phyloP scores from a whole-genome alignment of 2,329 filamentous ascomycete species.

The Diaporthe capsici region DNA sequence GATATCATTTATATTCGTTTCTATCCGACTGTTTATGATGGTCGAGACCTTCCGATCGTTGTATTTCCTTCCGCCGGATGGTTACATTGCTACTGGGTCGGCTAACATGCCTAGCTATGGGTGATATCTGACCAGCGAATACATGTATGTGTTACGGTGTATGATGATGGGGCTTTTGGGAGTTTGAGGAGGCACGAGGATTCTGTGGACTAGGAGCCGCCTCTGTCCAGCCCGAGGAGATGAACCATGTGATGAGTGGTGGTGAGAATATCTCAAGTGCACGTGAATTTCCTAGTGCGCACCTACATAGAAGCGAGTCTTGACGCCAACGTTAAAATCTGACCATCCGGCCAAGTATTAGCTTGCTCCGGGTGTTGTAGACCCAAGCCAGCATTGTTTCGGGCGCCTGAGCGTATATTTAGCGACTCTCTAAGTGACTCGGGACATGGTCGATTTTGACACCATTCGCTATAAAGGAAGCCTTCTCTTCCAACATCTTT shows the following conservation, averaged over 20 bases:
- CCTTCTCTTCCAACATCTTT: background rate
- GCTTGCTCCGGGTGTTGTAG: background rate
- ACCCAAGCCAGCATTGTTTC: background rate
- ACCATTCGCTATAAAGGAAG: background rate
- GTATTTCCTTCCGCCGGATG: constrained; percentile 5
- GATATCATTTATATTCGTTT: background rate
- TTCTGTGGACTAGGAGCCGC: background rate
- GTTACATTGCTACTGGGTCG: background rate
- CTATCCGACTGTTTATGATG: background rate
- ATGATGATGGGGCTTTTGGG: background rate
- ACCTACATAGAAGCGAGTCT: background rate
- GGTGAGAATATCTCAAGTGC: background rate
- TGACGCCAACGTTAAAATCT: background rate
- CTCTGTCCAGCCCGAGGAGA: background rate
- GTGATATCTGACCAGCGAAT: background rate
- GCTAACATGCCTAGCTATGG: background rate
- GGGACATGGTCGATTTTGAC: background rate
- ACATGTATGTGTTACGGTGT: background rate
- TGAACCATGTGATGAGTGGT: background rate
- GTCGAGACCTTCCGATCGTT: background rate
- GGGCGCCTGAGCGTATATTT: background rate
- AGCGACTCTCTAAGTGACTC: background rate
- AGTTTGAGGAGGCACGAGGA: background rate
- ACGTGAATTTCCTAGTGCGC: background rate
- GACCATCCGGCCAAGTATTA: background rate